phyloP scores from a whole-genome alignment of 192 early-diverging fungal genomes.

The Phlyctochytrium planicorne region DNA sequence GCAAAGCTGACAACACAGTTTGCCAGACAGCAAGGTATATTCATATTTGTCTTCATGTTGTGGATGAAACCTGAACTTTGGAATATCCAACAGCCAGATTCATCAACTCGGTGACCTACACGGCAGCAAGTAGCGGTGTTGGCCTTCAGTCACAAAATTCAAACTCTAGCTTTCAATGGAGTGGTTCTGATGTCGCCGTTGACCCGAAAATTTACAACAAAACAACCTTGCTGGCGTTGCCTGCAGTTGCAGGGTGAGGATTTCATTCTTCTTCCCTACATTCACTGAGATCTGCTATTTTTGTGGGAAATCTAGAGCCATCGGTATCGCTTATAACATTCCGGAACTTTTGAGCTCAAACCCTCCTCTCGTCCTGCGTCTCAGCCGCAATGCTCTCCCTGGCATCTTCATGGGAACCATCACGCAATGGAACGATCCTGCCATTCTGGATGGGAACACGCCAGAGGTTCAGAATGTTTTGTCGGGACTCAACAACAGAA shows the following conservation, averaged over 20 bases:
- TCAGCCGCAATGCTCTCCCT: constrained; percentile 18
- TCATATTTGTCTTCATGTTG: too few relatives aligned
- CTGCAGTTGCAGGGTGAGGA: background rate
- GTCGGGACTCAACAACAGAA: background rate
- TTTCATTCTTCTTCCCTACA: too few relatives aligned
- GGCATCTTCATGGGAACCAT: constrained; percentile 22
- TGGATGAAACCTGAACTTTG: too few relatives aligned
- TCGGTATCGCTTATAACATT: constrained; percentile 20
- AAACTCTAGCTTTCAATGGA: background rate
- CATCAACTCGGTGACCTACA: background rate
- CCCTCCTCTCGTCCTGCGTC: background rate
- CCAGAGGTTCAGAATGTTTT: background rate
- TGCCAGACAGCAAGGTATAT: background rate
- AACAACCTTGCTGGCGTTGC: background rate
- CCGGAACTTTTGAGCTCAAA: constrained; percentile 5
- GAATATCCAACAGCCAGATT: too few relatives aligned
- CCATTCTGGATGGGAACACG: background rate
- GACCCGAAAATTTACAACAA: background rate
- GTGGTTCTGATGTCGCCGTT: background rate
- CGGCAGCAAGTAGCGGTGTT: background rate
- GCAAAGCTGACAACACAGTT: background rate
- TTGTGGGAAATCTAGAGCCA: too few relatives aligned
- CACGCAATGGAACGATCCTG: constrained; percentile 21
- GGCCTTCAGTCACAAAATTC: background rate
- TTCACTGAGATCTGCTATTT: background rate